These are phyloP conservation scores for Epichloe aotearoae DNA, from an alignment of 2,329 filamentous ascomycete species.

Conservation along the genomic window DNA sequence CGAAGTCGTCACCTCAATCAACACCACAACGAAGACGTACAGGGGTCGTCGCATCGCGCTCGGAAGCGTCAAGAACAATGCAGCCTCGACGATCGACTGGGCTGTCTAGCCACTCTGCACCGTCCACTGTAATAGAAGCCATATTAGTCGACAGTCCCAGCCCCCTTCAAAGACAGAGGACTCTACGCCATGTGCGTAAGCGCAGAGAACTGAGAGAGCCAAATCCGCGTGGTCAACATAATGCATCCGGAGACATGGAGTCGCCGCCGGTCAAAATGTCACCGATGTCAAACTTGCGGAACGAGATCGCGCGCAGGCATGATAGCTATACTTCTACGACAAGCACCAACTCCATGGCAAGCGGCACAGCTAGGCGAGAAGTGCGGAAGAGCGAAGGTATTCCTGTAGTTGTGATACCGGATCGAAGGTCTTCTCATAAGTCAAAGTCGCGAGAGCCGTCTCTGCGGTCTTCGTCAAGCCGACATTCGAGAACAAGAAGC, in stretches of 20 bases:
- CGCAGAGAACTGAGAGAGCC: constrained; percentile 37
- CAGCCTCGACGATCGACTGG: constrained; percentile 37
- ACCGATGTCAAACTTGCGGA: constrained; percentile 15
- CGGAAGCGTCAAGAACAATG: constrained; percentile 26
- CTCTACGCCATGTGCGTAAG: constrained; percentile 49
- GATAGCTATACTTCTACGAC: constrained; percentile 37
- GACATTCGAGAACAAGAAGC: constrained; percentile 39
- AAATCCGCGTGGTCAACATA: constrained; percentile 7
- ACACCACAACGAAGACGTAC: constrained; percentile 8
- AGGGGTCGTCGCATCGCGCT: constrained; percentile 20
- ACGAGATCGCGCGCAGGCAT: constrained; percentile 17
- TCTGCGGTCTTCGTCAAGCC: constrained; percentile 48
- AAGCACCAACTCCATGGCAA: constrained; percentile 37
- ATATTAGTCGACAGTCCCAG: constrained; percentile 37
- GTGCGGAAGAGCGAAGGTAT: constrained; percentile 47
- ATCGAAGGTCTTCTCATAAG: constrained; percentile 40
- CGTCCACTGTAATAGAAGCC: constrained; percentile 45
- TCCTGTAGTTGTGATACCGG: constrained; percentile 49
- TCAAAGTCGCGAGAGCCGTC: constrained; percentile 41
- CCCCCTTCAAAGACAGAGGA: constrained; percentile 32
- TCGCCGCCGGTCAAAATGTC: constrained; percentile 13
- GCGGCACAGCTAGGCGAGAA: constrained; percentile 42
- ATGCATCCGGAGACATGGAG: constrained; percentile 5
- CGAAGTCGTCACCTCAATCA: constrained; percentile 21
- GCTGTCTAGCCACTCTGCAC: constrained; percentile 39